Percentiles rank a stretch among this genome's conserved stretches.
Evolutionary conservation across 495 filamentous ascomycete genomes (phyloP).

Genomic region (Penicillium manginii): DNA sequence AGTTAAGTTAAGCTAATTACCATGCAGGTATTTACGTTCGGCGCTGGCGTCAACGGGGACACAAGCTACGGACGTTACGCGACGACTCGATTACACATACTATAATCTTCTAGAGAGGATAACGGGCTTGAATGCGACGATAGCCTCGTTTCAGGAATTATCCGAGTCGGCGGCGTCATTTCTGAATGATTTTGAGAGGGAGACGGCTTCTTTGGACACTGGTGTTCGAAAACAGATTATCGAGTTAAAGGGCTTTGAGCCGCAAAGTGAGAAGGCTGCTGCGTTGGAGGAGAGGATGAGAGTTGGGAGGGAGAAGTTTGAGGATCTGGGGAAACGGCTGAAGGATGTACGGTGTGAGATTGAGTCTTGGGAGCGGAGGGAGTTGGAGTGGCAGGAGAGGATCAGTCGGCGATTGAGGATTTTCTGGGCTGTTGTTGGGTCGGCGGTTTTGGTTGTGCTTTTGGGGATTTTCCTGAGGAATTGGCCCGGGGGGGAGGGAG

Average conservation of each 20-base stretch:
- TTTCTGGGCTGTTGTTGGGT: slow-evolving; percentile 58
- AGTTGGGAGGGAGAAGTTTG: slow-evolving; percentile 63
- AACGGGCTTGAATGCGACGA: slow-evolving; percentile 66
- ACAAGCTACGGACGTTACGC: slow-evolving; percentile 60
- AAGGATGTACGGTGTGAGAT: slow-evolving; percentile 66
- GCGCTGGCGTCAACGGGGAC: slow-evolving; percentile 44
- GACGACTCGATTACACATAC: slow-evolving; percentile 83
- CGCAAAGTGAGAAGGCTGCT: slow-evolving; percentile 69
- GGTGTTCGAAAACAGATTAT: slow-evolving; percentile 70
- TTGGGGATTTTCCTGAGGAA: slow-evolving; percentile 48
- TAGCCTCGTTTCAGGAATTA: slow-evolving; percentile 71
- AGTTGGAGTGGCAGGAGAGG: slow-evolving; percentile 72
- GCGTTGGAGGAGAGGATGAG: slow-evolving; percentile 68
- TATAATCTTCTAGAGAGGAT: slow-evolving; percentile 82
- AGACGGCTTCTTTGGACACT: slow-evolving; percentile 59
- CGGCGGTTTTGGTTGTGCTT: slow-evolving; percentile 40
- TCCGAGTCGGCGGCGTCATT: slow-evolving; percentile 63
- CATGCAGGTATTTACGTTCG: slow-evolving; percentile 38
- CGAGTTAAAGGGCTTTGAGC: slow-evolving; percentile 67
- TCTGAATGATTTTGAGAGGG: slow-evolving; percentile 62
- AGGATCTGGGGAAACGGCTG: slow-evolving; percentile 66
- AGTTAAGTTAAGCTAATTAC: background rate
- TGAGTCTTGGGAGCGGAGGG: slow-evolving; percentile 71
- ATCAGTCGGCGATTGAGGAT: slow-evolving; percentile 64
- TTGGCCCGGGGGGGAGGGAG: slow-evolving; percentile 17